Percentiles rank a stretch among this genome's conserved stretches.
Evolutionary conservation across 352 stramenopile species (phyloP).

Genomic region (Elongisporangium anandrum): DNA sequence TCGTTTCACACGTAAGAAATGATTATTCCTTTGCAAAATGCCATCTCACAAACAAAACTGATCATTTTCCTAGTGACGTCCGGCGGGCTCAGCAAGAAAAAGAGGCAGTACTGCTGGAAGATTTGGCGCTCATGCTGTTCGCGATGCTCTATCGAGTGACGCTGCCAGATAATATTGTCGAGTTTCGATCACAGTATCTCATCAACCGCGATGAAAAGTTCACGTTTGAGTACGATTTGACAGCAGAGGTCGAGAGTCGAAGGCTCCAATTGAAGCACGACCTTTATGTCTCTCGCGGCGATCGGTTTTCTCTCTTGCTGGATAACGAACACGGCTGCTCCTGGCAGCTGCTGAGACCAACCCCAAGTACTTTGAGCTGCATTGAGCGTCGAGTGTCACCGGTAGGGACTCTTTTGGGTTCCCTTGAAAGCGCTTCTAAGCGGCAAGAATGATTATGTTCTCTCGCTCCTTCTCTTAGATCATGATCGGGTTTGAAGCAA

Average conservation of each 20-base stretch:
- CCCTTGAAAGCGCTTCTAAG: no score
- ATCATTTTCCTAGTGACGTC: not conserved
- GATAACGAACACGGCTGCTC: conserved; percentile 3
- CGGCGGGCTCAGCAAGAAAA: not conserved
- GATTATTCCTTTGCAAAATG: no score
- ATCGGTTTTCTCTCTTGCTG: conserved; percentile 1
- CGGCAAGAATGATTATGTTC: no score
- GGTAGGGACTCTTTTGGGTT: conserved; percentile 8
- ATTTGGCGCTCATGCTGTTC: conserved; percentile 15
- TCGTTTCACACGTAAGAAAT: conserved; percentile 13
- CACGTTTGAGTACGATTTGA: conserved; percentile 9
- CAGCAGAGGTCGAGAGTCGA: not conserved
- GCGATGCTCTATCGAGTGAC: conserved; percentile 15
- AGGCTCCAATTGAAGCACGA: not conserved
- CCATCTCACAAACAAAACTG: not conserved
- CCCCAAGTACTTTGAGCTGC: not conserved
- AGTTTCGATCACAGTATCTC: conserved; percentile 12
- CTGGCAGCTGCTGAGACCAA: not conserved
- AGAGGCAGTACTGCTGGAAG: conserved; percentile 13
- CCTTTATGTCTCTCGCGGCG: conserved; percentile 4
- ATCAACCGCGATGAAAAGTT: conserved; percentile 4
- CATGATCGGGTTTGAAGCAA: not conserved
- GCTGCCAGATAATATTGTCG: conserved; percentile 10
- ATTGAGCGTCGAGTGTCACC: conserved; percentile 11
- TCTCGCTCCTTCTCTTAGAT: not conserved